These are phyloP conservation scores for Solanum rostratum DNA, from an alignment of 257 asterid species.

Conservation along the genomic window DNA sequence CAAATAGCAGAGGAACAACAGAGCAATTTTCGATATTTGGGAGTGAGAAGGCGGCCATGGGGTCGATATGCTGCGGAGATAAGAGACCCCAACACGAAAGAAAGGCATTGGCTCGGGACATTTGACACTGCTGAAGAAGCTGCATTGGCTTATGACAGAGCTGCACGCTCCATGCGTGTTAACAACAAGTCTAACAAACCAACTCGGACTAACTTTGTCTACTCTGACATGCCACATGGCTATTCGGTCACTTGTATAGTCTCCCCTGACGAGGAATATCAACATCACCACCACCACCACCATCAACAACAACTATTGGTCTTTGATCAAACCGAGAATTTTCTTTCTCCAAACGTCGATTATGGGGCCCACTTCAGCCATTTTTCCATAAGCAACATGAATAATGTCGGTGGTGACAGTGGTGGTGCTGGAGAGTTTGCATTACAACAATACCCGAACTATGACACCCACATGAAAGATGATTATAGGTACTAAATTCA, in stretches of 20 bases:
- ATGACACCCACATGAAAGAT: background rate
- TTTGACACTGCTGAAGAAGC: conserved; percentile 93
- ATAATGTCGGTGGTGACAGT: background rate
- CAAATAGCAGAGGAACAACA: conserved; percentile 6
- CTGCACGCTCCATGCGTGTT: conserved; percentile 76
- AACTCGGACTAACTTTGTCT: conserved; percentile 78
- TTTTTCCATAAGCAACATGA: background rate
- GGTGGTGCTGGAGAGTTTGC: background rate
- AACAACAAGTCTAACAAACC: conserved; percentile 15
- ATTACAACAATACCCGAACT: background rate
- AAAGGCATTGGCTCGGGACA: conserved; percentile 84
- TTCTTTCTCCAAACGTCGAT: background rate
- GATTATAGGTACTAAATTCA: background rate
- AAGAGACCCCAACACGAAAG: conserved; percentile 76
- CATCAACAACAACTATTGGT: conserved; percentile 5
- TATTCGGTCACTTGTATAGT: conserved; percentile 67
- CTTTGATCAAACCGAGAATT: conserved; percentile 10
- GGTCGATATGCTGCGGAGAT: conserved; percentile 88
- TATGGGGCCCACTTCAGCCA: background rate
- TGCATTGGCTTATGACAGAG: conserved; percentile 76
- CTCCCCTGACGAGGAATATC: conserved; percentile 62
- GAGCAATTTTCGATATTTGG: conserved; percentile 37
- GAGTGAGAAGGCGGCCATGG: conserved; percentile 84
- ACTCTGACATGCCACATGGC: conserved; percentile 87
- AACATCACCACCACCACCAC: background rate